A percentile compares a stretch with the other conserved stretches of the same genome.
Evolutionary conservation across 768 basidiomycete species (phyloP).

Genomic region (Termitomyces heimii): DNA sequence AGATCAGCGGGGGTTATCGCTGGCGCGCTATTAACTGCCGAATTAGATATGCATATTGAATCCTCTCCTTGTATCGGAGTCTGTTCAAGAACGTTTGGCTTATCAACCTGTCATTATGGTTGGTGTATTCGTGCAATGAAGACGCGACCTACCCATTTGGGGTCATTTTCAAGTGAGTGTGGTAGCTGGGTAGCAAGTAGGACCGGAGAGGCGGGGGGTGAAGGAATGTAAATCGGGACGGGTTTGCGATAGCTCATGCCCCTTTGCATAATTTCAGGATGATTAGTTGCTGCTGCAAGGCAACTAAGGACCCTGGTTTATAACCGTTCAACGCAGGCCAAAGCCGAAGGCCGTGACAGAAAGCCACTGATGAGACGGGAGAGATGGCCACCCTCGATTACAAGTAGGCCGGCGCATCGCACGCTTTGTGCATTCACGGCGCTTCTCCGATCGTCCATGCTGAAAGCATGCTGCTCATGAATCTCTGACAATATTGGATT

Average conservation of each 20-base stretch:
- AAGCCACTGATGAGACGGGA: not conserved
- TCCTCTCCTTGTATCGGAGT: constrained; percentile 4
- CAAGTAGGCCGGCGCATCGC: not conserved
- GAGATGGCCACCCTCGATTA: not conserved
- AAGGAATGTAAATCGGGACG: constrained; percentile 60
- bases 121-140: not conserved
- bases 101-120: constrained; percentile 27
- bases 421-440: constrained; percentile 1
- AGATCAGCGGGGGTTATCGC: not conserved
- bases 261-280: constrained; percentile 22
- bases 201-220: constrained; percentile 46
- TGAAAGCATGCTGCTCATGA: not conserved
- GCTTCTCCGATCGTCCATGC: constrained; percentile 5
- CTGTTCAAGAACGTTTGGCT: constrained; percentile 25
- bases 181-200: constrained; percentile 6
- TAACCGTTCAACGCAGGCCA: not conserved
- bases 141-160: not conserved
- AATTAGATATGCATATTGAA: constrained; percentile 3
- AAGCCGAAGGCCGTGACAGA: constrained; percentile 3
- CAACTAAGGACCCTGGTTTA: not conserved
- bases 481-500: not conserved
- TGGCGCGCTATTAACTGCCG: not conserved
- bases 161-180: constrained; percentile 6
- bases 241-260: constrained; percentile 68
- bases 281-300: not conserved